A percentile compares a stretch with the other conserved stretches of the same genome.
These are phyloP conservation scores for Aegilops tauschii DNA, from an alignment of 176 grass and related monocot species.

Conservation along the genomic window DNA sequence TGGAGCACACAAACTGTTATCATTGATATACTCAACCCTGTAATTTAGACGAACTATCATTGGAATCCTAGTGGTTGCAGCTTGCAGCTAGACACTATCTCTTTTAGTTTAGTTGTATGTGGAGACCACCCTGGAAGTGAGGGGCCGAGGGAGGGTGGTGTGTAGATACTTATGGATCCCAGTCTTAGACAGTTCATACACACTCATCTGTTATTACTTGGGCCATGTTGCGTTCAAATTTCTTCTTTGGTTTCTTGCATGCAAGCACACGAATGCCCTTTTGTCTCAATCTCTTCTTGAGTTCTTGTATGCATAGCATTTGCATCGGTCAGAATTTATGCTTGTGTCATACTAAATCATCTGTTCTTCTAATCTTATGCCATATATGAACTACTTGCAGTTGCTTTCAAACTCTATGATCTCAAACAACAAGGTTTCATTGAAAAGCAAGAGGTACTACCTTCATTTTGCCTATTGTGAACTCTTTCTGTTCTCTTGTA, in stretches of 20 bases:
- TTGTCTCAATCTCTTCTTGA: background rate
- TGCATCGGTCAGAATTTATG: background rate
- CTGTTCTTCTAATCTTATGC: slow-evolving; percentile 9
- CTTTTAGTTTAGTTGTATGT: slow-evolving; percentile 16
- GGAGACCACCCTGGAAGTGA: background rate
- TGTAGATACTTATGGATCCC: background rate
- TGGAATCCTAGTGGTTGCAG: background rate
- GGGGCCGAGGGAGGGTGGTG: background rate
- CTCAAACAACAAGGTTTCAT: slow-evolving; percentile 96
- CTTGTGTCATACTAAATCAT: background rate
- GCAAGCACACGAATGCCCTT: background rate
- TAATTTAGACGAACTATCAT: background rate
- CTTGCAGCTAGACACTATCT: background rate
- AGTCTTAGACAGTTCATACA: background rate
- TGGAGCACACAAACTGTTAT: background rate
- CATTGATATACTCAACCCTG: background rate
- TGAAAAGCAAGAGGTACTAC: slow-evolving; percentile 94
- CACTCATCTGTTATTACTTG: background rate
- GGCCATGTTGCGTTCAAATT: background rate
- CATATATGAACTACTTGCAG: slow-evolving; percentile 51
- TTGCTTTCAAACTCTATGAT: slow-evolving; percentile 96
- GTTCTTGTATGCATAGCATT: background rate
- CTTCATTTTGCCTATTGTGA: slow-evolving; percentile 12
- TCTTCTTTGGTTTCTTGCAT: background rate
- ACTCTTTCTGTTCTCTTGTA: background rate